A percentile compares a stretch with the other conserved stretches of the same genome.
phyloP scores from a whole-genome alignment of 257 asterid genomes.

The Anisodus tanguticus region DNA sequence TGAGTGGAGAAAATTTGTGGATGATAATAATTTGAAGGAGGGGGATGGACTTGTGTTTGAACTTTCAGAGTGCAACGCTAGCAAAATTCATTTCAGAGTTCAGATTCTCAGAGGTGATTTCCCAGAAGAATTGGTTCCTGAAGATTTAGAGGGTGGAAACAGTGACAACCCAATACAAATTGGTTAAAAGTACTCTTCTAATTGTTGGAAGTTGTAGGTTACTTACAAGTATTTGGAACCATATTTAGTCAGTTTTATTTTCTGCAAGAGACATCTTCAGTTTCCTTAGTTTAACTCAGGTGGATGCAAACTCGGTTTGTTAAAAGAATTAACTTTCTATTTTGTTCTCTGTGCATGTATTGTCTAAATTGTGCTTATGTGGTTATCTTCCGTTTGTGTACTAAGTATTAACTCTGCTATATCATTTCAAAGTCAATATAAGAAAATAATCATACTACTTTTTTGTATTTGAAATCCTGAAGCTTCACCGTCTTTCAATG shows the following conservation, averaged over 20 bases:
- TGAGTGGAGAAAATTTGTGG: slow-evolving; percentile 45
- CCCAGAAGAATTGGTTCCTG: slow-evolving; percentile 36
- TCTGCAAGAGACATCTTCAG: neutral
- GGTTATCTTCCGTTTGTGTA: neutral
- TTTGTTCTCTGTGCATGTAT: neutral
- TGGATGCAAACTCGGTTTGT: neutral
- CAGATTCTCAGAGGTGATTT: slow-evolving; percentile 40
- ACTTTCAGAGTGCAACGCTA: slow-evolving; percentile 35
- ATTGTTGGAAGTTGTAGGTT: neutral
- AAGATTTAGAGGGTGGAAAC: slow-evolving; percentile 15
- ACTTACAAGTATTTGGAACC: neutral
- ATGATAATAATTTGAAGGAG: slow-evolving; percentile 44
- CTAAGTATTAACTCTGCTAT: neutral
- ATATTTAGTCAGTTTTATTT: neutral
- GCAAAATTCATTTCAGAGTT: slow-evolving; percentile 39
- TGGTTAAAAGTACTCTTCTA: neutral
- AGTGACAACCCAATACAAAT: neutral
- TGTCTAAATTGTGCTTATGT: neutral
- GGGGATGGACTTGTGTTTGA: slow-evolving; percentile 67
- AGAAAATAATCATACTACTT: neutral
- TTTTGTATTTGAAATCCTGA: neutral
- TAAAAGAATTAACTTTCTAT: neutral
- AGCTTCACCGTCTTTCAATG: neutral
- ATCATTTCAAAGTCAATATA: neutral
- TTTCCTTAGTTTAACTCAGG: neutral